Evolutionary conservation across 768 basidiomycete species (phyloP).

Genomic region (Mycena alexandri): DNA sequence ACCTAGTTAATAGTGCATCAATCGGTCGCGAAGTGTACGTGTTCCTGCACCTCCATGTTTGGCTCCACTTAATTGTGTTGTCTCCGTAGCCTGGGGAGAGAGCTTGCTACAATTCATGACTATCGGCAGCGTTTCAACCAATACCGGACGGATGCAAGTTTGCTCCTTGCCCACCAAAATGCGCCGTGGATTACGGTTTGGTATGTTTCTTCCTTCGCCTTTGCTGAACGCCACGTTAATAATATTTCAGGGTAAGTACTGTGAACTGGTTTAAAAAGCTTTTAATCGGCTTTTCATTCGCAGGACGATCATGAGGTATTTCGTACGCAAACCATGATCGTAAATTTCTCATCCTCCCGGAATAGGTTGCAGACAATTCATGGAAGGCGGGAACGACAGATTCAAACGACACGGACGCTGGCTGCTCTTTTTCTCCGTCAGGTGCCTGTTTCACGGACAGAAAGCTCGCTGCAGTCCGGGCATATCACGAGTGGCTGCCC

Average conservation of each 20-base stretch:
- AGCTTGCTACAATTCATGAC: constrained; percentile 68
- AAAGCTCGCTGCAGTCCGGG: constrained; percentile 69
- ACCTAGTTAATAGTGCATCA: constrained; percentile 47
- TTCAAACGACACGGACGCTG: constrained; percentile 64
- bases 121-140: constrained; percentile 65
- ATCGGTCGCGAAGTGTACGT: constrained; percentile 61
- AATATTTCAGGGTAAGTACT: constrained; percentile 11
- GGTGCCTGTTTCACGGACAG: constrained; percentile 71
- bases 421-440: constrained; percentile 64
- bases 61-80: not conserved
- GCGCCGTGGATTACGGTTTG: constrained; percentile 71
- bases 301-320: constrained; percentile 66
- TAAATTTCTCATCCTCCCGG: not conserved
- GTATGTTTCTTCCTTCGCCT: constrained; percentile 43
- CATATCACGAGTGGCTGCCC: constrained; percentile 75
- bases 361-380: constrained; percentile 64
- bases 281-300: not conserved
- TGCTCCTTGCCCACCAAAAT: constrained; percentile 61
- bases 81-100: constrained; percentile 55
- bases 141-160: constrained; percentile 65
- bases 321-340: no score
- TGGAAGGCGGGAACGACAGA: constrained; percentile 71
- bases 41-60: not conserved
- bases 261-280: not conserved
- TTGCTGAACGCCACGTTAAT: not conserved